Percentiles rank a stretch among this genome's conserved stretches.
Conservation (phyloP, 345 rosid species). For the Populus tremula region DNA sequence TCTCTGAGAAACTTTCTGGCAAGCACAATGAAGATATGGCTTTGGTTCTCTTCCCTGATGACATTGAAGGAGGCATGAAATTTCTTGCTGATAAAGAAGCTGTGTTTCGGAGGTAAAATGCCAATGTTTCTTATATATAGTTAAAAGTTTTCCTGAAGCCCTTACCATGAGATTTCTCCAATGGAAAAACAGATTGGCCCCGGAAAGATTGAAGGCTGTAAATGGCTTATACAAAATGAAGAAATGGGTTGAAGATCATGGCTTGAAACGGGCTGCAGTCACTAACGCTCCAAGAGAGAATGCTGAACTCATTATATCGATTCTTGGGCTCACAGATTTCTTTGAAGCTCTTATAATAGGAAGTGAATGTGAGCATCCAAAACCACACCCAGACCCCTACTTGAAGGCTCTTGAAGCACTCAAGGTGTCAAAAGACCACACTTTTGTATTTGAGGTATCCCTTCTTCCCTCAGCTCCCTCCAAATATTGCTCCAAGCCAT, state of each 20-base stretch:
- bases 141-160: background rate
- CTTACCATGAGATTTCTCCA: background rate
- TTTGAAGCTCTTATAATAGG: constrained; percentile 32
- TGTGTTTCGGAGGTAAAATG: constrained; percentile 28
- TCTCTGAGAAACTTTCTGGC: constrained; percentile 35
- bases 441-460: constrained; percentile 39
- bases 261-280: constrained; percentile 41
- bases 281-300: constrained; percentile 45
- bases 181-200: constrained; percentile 31
- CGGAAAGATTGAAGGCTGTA: constrained; percentile 33
- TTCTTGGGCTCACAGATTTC: constrained; percentile 32
- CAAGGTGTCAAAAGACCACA: constrained; percentile 35
- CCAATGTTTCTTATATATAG: background rate
- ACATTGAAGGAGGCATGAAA: constrained; percentile 22
- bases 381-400: constrained; percentile 45
- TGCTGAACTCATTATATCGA: constrained; percentile 32
- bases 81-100: constrained; percentile 40
- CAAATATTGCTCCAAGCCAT: too few species aligned
- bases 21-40: constrained; percentile 36
- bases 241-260: constrained; percentile 39
- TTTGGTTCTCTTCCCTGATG: constrained; percentile 29
- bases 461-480: background rate
- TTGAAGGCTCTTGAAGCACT: constrained; percentile 35
- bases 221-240: constrained; percentile 33
- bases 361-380: constrained; percentile 36